Evolutionary conservation across 2,329 filamentous ascomycete species (phyloP), one percentile per base, ranked within the genome.

Genomic region (Sporothrix brasiliensis): DNA sequence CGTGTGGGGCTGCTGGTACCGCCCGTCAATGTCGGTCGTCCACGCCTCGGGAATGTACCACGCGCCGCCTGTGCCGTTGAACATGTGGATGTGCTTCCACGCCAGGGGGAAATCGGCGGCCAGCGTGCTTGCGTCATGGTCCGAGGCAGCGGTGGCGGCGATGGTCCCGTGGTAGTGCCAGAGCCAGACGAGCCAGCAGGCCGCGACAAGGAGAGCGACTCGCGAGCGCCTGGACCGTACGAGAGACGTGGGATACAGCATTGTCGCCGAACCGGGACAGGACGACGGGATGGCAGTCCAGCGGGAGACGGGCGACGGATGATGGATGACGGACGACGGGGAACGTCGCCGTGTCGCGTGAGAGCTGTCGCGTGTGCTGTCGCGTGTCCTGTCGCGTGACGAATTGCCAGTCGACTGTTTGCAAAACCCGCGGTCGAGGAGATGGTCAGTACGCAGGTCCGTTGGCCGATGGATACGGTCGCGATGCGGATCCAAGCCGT

Each of bases 31-130:
- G 13, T 30, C 44, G 47, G 47, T 47, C 10, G 14, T 50, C 63
- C 63, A 67, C 27, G 9, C 27, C 2, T 67, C 63, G 63, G 63
- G 63, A 27, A 67, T 52, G 63, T 67, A 67, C 63, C 63, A 67
- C 10, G 63, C 53, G 0, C 53, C 53, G 2, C 53, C 53, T 19
- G 53, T 56, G 53, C 53, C 53, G 19, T 56, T 56, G 14, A 34
- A 56, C 53, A 56, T 19, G 53, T 56, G 53, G 24, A 56, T 56
- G 53, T 56, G 14, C 53, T 56, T 56, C 53, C 53, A 56, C 11
- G 14, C 53, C 53, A 56, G 53, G 27, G 53, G 53, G 6, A 56
- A 56, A 4, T 14, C 27, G 27, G 27, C 34, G 4, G 53, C 53
- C 14, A 56, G 19, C 14, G 27, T 56, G 53, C 53, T 34, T 6